Evolutionary conservation across 352 stramenopile genomes (phyloP).

Genomic region (Sclerospora graminicola): DNA sequence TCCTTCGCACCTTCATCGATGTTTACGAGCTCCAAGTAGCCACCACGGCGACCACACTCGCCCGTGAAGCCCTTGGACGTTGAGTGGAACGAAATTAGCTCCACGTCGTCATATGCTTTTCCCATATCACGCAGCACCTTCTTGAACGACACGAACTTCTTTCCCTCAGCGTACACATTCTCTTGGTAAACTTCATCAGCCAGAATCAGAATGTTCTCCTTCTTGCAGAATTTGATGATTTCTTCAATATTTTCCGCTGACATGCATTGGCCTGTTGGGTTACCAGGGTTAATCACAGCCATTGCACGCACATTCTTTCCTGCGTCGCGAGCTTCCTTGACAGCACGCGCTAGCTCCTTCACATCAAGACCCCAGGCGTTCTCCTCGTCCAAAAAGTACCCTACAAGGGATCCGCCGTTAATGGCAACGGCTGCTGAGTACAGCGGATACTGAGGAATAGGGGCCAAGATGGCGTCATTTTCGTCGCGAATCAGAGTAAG

Average conservation of each 20-base stretch:
- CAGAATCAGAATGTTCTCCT: slow-evolving; percentile 92
- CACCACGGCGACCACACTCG: slow-evolving; percentile 94
- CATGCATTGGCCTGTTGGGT: slow-evolving; percentile 93
- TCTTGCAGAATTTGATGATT: slow-evolving; percentile 93
- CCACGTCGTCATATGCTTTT: slow-evolving; percentile 72
- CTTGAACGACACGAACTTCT: slow-evolving; percentile 92
- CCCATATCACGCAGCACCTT: slow-evolving; percentile 90
- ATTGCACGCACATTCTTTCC: slow-evolving; percentile 91
- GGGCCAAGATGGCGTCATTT: slow-evolving; percentile 89
- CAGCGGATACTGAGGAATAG: slow-evolving; percentile 99
- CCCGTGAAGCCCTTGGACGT: slow-evolving; percentile 98
- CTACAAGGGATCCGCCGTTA: slow-evolving; percentile 88
- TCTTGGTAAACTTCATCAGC: slow-evolving; percentile 99
- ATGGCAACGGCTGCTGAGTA: slow-evolving; percentile 97
- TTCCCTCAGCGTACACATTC: slow-evolving; percentile 94
- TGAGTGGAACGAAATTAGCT: slow-evolving; percentile 98
- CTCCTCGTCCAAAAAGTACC: slow-evolving; percentile 97
- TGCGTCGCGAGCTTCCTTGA: slow-evolving; percentile 78
- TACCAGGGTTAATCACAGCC: slow-evolving; percentile 99
- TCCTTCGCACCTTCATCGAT: slow-evolving; percentile 88
- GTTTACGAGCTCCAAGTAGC: slow-evolving; percentile 96
- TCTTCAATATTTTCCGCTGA: slow-evolving; percentile 86
- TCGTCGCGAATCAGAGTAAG: slow-evolving; percentile 84
- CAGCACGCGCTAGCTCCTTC: slow-evolving; percentile 85
- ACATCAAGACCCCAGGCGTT: slow-evolving; percentile 85